A percentile compares a stretch with the other conserved stretches of the same genome.
Evolutionary conservation across 495 filamentous ascomycete species (phyloP).

Genomic region (Haplographium delicatum): DNA sequence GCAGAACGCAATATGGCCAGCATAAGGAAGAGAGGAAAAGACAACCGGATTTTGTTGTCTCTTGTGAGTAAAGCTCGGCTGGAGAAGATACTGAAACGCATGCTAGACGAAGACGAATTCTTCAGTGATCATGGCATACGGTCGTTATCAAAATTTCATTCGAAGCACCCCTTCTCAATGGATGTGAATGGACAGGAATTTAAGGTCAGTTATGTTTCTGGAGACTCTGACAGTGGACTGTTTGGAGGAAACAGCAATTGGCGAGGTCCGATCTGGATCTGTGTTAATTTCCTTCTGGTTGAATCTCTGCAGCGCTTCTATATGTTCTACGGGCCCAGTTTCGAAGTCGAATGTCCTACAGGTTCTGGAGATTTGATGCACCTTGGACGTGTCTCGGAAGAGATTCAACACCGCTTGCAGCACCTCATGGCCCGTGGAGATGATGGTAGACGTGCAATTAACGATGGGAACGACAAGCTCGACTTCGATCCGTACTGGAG

Average conservation of each 20-base stretch:
- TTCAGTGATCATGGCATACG: conserved; percentile 85
- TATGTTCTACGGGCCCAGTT: conserved; percentile 85
- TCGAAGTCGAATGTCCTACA: conserved; percentile 89
- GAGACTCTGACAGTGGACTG: conserved; percentile 87
- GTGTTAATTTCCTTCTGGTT: conserved; percentile 91
- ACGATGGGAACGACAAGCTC: conserved; percentile 72
- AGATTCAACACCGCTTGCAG: conserved; percentile 90
- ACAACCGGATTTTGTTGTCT: conserved; percentile 74
- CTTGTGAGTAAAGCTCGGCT: conserved; percentile 87
- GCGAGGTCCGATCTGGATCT: conserved; percentile 90
- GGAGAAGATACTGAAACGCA: conserved; percentile 76
- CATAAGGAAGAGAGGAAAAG: conserved; percentile 83
- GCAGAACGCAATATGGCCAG: conserved; percentile 90
- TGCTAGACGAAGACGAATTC: conserved; percentile 94
- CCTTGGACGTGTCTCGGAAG: conserved; percentile 91
- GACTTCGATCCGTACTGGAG: conserved; percentile 91
- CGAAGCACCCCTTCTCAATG: conserved; percentile 88
- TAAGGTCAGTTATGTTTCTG: conserved; percentile 83
- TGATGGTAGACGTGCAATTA: conserved; percentile 80
- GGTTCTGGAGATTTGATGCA: conserved; percentile 96
- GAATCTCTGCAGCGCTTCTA: conserved; percentile 89
- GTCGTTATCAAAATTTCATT: conserved; percentile 89
- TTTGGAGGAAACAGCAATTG: conserved; percentile 98
- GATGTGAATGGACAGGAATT: conserved; percentile 90
- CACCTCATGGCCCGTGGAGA: conserved; percentile 82